Conservation (phyloP, 352 stramenopile genomes). For the Globisporangium emineosum region DNA sequence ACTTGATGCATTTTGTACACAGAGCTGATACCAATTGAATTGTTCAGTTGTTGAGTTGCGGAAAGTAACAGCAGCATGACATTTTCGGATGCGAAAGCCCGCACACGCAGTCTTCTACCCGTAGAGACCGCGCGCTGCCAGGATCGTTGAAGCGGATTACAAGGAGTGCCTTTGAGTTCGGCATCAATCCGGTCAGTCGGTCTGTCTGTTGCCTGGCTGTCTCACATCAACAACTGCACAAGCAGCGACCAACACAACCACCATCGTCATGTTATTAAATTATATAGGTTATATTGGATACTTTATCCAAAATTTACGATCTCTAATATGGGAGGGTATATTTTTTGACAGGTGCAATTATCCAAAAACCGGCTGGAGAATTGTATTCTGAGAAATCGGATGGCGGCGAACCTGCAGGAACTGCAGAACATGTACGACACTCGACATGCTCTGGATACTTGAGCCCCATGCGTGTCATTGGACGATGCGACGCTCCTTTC, state of each 20-base stretch:
- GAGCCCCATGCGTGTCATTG: not conserved
- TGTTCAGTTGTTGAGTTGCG: not conserved
- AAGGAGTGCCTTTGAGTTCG: not conserved
- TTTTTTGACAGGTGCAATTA: not conserved
- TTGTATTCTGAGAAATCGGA: slow-evolving; percentile 5
- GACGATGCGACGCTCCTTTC: not conserved
- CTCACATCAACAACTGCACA: not conserved
- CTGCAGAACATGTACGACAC: not conserved
- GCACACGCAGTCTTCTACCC: not conserved
- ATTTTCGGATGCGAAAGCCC: slow-evolving; percentile 1
- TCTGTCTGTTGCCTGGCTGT: not conserved
- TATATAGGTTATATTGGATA: not conserved
- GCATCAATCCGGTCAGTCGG: not conserved
- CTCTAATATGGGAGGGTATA: not conserved
- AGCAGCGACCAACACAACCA: not conserved
- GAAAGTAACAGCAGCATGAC: not conserved
- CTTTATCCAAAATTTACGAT: not conserved
- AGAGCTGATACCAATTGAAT: too few species aligned
- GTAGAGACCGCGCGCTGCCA: not conserved
- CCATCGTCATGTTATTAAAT: not conserved
- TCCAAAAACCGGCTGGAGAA: not conserved
- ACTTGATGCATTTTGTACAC: not conserved
- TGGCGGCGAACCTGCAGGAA: not conserved
- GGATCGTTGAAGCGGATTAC: not conserved
- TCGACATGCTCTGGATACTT: slow-evolving; percentile 4